Evolutionary conservation across 495 filamentous ascomycete genomes (phyloP).

Genomic region (Ascobolus immersus): DNA sequence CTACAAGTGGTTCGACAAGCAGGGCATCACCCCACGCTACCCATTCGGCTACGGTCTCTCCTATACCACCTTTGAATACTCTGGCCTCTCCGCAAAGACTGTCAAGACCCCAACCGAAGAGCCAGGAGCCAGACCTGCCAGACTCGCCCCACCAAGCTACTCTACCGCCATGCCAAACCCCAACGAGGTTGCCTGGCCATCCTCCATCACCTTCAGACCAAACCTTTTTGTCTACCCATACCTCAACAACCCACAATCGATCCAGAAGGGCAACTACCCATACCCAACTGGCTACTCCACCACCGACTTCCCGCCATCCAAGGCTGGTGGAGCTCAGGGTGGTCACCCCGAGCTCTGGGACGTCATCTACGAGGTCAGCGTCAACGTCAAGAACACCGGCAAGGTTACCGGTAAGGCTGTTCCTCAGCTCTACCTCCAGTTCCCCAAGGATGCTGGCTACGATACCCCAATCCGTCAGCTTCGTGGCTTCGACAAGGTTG

Average conservation of each 20-base stretch:
- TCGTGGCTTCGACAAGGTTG: constrained; percentile 58
- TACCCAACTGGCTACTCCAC: constrained; percentile 41
- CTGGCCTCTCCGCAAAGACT: constrained; percentile 19
- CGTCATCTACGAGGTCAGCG: constrained; percentile 28
- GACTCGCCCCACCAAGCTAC: constrained; percentile 30
- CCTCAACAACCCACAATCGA: constrained; percentile 24
- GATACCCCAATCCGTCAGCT: constrained; percentile 28
- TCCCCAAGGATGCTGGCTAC: constrained; percentile 11
- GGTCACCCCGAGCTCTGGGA: constrained; percentile 50
- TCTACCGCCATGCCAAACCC: constrained; percentile 32
- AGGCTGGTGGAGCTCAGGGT: constrained; percentile 37
- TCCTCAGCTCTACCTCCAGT: constrained; percentile 28
- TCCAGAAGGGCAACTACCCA: constrained; percentile 21
- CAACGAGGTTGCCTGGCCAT: constrained; percentile 36
- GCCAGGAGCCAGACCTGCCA: constrained; percentile 24
- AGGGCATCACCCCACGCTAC: constrained; percentile 37
- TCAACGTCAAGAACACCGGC: constrained; percentile 48
- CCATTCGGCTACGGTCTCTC: constrained; percentile 50
- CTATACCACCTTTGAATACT: constrained; percentile 37
- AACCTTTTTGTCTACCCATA: constrained; percentile 55
- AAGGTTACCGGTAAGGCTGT: constrained; percentile 41
- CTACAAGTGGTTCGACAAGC: constrained; percentile 38
- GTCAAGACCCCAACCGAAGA: constrained; percentile 6
- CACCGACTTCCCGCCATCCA: constrained; percentile 22
- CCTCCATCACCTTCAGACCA: constrained; percentile 27